Percentiles rank a stretch among this genome's conserved stretches.
Evolutionary conservation across 2,329 filamentous ascomycete species (phyloP).

Genomic region (Trichoderma semiorbis): DNA sequence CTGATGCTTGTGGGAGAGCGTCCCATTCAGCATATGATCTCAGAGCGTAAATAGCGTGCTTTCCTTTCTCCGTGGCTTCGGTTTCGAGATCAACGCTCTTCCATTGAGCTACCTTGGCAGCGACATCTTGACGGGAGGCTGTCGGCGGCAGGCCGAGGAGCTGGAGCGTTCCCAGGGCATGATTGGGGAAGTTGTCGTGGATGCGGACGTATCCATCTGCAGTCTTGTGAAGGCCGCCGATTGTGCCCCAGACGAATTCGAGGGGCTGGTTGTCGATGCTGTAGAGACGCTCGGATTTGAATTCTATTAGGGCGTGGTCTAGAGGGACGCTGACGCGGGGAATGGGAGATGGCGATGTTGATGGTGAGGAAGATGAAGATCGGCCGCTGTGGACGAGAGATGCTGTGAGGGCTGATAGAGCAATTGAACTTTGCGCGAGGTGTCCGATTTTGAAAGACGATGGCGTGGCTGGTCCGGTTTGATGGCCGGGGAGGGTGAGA

Average conservation of each 20-base stretch:
- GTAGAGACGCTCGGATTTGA: constrained; percentile 51
- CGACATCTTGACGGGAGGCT: constrained; percentile 39
- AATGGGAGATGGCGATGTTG: constrained; percentile 18
- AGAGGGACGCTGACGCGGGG: constrained; percentile 42
- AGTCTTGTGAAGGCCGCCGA: constrained; percentile 51
- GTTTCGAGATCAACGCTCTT: constrained; percentile 46
- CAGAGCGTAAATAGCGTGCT: constrained; percentile 46
- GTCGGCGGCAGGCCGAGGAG: constrained; percentile 39
- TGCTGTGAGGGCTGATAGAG: constrained; percentile 47
- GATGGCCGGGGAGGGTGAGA: constrained; percentile 20
- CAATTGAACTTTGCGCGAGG: constrained; percentile 51
- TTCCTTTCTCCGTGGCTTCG: constrained; percentile 36
- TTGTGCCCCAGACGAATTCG: constrained; percentile 36
- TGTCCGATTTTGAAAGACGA: constrained; percentile 54
- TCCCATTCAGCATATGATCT: constrained; percentile 52
- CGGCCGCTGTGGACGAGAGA: constrained; percentile 42
- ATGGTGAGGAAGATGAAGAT: not conserved
- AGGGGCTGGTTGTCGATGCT: constrained; percentile 37
- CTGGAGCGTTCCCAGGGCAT: constrained; percentile 40
- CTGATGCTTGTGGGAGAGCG: constrained; percentile 41
- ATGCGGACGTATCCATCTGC: constrained; percentile 51
- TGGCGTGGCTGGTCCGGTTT: constrained; percentile 31
- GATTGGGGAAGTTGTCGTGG: constrained; percentile 53
- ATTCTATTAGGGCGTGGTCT: constrained; percentile 49
- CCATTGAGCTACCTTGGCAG: constrained; percentile 38